Conservation (phyloP, 83 land plant genomes). For the Diphasiastrum complanatum region DNA sequence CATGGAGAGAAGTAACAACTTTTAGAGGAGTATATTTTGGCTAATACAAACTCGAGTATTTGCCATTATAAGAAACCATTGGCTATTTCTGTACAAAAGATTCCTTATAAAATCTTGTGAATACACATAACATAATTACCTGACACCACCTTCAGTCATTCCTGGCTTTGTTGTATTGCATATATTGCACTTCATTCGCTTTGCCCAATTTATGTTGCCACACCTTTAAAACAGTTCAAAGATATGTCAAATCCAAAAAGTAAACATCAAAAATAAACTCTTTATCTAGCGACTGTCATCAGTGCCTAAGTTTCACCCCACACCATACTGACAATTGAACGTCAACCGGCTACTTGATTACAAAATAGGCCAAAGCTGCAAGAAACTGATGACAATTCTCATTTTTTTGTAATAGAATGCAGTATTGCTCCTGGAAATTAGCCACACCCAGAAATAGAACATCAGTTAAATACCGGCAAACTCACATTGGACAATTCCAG, state of each 20-base stretch:
- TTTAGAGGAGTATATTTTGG: too few relatives aligned
- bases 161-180: constrained; percentile 95
- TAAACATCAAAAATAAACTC: not conserved
- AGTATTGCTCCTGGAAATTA: too few relatives aligned
- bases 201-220: constrained; percentile 97
- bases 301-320: not conserved
- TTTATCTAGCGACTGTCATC: not conserved
- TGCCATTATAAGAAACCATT: too few relatives aligned
- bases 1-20: too few relatives aligned
- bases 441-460: not conserved
- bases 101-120: too few relatives aligned
- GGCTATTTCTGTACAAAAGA: too few relatives aligned
- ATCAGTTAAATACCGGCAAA: not conserved
- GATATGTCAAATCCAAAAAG: not conserved
- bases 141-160: constrained; percentile 88
- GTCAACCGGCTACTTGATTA: too few relatives aligned
- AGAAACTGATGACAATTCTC: too few relatives aligned
- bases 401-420: too few relatives aligned
- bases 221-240: constrained; percentile 51
- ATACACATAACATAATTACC: constrained; percentile 36
- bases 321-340: not conserved
- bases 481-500: constrained; percentile 97
- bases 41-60: too few relatives aligned
- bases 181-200: constrained; percentile 86
- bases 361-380: not conserved